phyloP scores from a whole-genome alignment of 768 basidiomycete genomes.

The Boletus rufocinnamomeus region DNA sequence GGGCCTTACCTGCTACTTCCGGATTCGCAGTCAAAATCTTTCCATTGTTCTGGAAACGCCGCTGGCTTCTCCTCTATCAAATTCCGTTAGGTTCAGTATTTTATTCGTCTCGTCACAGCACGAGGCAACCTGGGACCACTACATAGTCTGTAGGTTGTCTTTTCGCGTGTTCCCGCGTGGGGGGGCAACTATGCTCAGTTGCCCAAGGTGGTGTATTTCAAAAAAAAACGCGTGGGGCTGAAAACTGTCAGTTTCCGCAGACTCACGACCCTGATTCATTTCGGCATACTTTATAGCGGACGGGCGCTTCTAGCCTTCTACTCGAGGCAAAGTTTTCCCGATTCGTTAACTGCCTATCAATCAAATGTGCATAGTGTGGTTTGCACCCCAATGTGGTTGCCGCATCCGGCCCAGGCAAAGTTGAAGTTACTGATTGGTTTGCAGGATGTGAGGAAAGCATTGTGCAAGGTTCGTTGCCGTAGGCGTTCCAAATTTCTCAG shows the following conservation, averaged over 20 bases:
- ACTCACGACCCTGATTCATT: constrained; percentile 33
- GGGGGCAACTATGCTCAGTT: constrained; percentile 1
- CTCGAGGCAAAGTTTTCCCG: constrained; percentile 22
- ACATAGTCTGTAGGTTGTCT: not conserved
- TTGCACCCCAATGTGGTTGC: constrained; percentile 7
- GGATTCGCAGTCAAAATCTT: constrained; percentile 30
- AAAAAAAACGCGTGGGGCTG: constrained; percentile 4
- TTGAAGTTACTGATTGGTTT: not conserved
- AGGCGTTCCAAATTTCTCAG: not conserved
- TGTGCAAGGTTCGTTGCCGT: not conserved
- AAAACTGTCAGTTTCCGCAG: constrained; percentile 5
- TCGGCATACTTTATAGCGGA: constrained; percentile 27
- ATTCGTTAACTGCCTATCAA: constrained; percentile 14
- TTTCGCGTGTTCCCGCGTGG: constrained; percentile 2
- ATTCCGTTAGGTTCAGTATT: constrained; percentile 3
- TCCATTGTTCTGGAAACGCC: constrained; percentile 27
- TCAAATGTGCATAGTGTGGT: not conserved
- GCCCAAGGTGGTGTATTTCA: constrained; percentile 3
- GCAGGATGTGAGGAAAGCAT: not conserved
- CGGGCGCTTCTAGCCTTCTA: constrained; percentile 5
- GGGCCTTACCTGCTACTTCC: constrained; percentile 28
- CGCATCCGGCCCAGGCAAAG: not conserved
- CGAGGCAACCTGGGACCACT: constrained; percentile 7
- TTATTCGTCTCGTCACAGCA: not conserved
- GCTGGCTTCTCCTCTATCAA: constrained; percentile 18